phyloP scores from a whole-genome alignment of 805 yeast species.

The Ogataea sp. region DNA sequence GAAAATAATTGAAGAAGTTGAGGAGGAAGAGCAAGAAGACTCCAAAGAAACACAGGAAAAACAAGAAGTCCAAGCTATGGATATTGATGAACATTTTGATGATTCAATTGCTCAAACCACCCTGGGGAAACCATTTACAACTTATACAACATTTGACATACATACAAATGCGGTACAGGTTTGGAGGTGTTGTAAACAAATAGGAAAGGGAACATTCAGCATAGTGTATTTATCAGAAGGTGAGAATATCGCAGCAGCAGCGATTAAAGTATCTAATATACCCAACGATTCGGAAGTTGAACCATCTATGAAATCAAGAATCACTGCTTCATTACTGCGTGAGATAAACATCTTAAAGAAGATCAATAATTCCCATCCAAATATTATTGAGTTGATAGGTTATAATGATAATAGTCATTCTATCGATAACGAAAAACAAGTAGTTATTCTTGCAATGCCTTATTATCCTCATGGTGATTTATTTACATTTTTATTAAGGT shows the following conservation, averaged over 20 bases:
- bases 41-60: neutral
- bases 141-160: conserved; percentile 7
- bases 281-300: conserved; percentile 25
- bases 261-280: conserved; percentile 57
- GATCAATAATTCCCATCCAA: conserved; percentile 47
- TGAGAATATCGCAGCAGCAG: conserved; percentile 45
- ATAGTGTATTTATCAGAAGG: conserved; percentile 42
- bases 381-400: conserved; percentile 56
- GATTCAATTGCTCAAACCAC: no score
- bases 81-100: no score
- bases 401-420: conserved; percentile 30
- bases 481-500: conserved; percentile 47
- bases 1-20: conserved; percentile 3
- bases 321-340: conserved; percentile 58
- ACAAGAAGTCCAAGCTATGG: no score
- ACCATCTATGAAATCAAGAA: conserved; percentile 34
- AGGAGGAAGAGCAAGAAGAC: neutral
- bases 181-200: conserved; percentile 31
- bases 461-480: conserved; percentile 84
- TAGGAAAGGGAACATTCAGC: conserved; percentile 69
- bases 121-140: no score
- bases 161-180: conserved; percentile 10
- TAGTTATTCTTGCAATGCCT: conserved; percentile 56
- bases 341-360: conserved; percentile 61
- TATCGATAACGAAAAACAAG: conserved; percentile 11